Base-by-base conservation (phyloP, 75 land plant genomes). In the Larix kaempferi region DNA sequence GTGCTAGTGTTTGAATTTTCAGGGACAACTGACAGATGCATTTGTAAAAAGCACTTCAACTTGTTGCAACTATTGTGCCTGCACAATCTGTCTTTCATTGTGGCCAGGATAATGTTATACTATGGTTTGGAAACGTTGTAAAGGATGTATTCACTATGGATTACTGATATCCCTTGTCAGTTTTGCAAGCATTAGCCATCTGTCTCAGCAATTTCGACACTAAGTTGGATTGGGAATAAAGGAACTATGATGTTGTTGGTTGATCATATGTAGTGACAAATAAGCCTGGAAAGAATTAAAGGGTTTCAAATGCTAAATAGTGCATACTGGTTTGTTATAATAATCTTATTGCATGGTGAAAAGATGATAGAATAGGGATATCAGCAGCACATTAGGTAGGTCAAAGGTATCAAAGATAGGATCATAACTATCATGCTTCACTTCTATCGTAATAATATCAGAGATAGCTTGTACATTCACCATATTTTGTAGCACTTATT, bases 1-100 rank as follows among this genome's bases (percentile, higher is more conserved):
- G 82, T 96, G 99, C 80, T 96, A 97, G 99, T 96, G 99, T 66
- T 80, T 96, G 77, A 96, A 96, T 78, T 96, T 96, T 23, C 86
- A 89, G 33, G 99, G 99, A 21, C 83, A 98, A 52, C 95, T 94
- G 3, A 96, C 98, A 19, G 92, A 94, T 74, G 98, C 99, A 39
- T 94, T 94, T 22, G 92, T 94, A 49, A 94, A 92, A 84, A 94
- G 92, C 66, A n/a, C 92, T 94, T 77, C 97, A 94, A 85, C 75
- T 94, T 57, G 97, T 90, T 19, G 91, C 92, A 59, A 84, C 92
- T 17, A 75, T 64, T 1, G 93, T 88, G 57, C 73, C 84, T 5
- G 74, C 80, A 41, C 84, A 77, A 17, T 61, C 74, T 15, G 80
- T 80, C 12, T 78, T 83, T 5, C 88, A 74, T n/a, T 80, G 62